Percentiles rank a stretch among this genome's conserved stretches.
phyloP scores from a whole-genome alignment of 2,329 filamentous ascomycete genomes.

The Pseudonectria foliicola region DNA sequence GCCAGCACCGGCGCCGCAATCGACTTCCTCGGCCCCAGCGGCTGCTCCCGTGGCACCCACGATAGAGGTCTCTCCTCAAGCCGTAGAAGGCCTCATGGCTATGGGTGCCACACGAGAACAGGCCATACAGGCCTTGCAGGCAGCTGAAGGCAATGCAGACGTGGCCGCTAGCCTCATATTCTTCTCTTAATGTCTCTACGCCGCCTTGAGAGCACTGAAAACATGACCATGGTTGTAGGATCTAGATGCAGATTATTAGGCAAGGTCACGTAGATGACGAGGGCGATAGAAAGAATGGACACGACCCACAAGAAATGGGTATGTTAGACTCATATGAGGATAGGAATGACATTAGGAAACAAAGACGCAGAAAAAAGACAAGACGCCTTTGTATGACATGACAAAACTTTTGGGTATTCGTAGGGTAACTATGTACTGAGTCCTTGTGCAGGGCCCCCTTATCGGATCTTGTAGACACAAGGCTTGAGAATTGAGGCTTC shows the following conservation, averaged over 20 bases:
- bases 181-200: conserved; percentile 15
- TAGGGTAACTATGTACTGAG: conserved; percentile 6
- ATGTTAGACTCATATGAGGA: no score
- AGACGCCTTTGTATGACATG: no score
- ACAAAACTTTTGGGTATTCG: conserved; percentile 11
- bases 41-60: conserved; percentile 19
- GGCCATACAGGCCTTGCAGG: conserved; percentile 73
- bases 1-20: conserved; percentile 6
- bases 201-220: conserved; percentile 6
- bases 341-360: conserved; percentile 2
- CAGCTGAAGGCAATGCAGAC: conserved; percentile 79
- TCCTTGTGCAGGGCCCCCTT: conserved; percentile 11
- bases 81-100: conserved; percentile 67
- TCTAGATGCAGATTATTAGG: conserved; percentile 1
- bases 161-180: conserved; percentile 78
- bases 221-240: conserved; percentile 6
- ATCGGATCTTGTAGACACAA: conserved; percentile 90
- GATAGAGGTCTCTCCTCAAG: conserved; percentile 47
- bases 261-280: neutral
- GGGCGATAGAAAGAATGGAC: neutral
- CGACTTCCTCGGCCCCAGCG: conserved; percentile 16
- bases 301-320: no score
- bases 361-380: no score
- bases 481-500: conserved; percentile 73
- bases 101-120: conserved; percentile 72